Conservation (phyloP, 805 yeast species). For the Wickerhamiella dianesei region DNA sequence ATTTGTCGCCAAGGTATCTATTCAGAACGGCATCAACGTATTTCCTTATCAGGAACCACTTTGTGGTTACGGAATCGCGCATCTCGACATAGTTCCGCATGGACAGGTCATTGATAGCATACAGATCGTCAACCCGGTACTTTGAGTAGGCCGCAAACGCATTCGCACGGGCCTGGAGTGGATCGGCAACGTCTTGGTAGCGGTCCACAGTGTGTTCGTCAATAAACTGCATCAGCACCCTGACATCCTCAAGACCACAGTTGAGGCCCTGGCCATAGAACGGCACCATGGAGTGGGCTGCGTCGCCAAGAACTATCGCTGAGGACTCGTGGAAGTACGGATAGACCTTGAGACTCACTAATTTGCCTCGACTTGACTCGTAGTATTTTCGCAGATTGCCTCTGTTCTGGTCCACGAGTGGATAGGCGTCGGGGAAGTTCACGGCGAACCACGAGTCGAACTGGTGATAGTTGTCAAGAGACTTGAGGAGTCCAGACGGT, state of each 20-base stretch:
- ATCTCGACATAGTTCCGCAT: constrained; percentile 72
- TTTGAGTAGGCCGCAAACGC: constrained; percentile 46
- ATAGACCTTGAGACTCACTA: constrained; percentile 54
- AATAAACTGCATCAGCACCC: constrained; percentile 41
- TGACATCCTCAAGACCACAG: constrained; percentile 87
- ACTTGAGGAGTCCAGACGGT: constrained; percentile 55
- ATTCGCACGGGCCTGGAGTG: constrained; percentile 27
- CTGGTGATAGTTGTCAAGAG: constrained; percentile 27
- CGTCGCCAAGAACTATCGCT: constrained; percentile 71
- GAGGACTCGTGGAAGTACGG: constrained; percentile 57
- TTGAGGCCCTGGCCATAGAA: constrained; percentile 96
- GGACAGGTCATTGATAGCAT: constrained; percentile 66
- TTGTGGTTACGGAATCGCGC: constrained; percentile 64
- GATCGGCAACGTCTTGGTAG: constrained; percentile 4
- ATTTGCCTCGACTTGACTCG: constrained; percentile 60
- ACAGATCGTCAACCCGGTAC: constrained; percentile 49
- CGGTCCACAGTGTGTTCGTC: constrained; percentile 21
- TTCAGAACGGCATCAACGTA: constrained; percentile 54
- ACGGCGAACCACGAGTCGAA: constrained; percentile 40
- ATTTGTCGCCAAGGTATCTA: constrained; percentile 40
- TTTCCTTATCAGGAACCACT: constrained; percentile 49
- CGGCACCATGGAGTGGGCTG: constrained; percentile 97
- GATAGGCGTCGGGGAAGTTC: constrained; percentile 64
- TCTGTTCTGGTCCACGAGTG: constrained; percentile 45
- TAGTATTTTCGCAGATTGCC: constrained; percentile 34